Conservation (phyloP, 306 rosid species). For the Begonia masoniana region DNA sequence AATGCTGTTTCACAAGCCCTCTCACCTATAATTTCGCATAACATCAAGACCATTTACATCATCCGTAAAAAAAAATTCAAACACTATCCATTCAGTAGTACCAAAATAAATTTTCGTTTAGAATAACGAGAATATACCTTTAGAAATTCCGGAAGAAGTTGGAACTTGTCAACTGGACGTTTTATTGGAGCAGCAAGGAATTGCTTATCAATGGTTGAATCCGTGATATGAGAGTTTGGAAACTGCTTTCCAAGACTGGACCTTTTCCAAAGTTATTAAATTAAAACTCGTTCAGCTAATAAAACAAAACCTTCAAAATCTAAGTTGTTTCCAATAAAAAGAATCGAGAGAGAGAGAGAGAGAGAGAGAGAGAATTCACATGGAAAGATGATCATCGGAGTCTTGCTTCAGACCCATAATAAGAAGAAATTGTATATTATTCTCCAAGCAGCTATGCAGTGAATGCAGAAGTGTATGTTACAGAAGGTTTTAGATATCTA, state of each 20-base stretch:
- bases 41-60: background rate
- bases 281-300: background rate
- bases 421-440: too few relatives aligned
- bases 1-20: constrained; percentile 86
- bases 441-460: too few relatives aligned
- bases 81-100: background rate
- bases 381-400: too few relatives aligned
- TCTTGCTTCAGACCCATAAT: too few relatives aligned
- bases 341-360: too few relatives aligned
- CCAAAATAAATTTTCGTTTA: background rate
- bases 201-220: constrained; percentile 38
- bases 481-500: too few relatives aligned
- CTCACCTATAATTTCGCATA: constrained; percentile 31
- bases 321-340: too few relatives aligned
- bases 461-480: too few relatives aligned
- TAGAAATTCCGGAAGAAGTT: constrained; percentile 77
- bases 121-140: constrained; percentile 29
- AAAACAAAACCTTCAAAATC: too few relatives aligned
- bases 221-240: constrained; percentile 3
- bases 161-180: constrained; percentile 68
- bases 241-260: constrained; percentile 12
- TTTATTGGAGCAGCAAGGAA: constrained; percentile 62
- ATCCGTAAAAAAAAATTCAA: too few relatives aligned
- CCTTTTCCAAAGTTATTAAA: background rate
- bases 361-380: too few relatives aligned